phyloP scores from a whole-genome alignment of 495 filamentous ascomycete genomes.

The Monascus purpureus region DNA sequence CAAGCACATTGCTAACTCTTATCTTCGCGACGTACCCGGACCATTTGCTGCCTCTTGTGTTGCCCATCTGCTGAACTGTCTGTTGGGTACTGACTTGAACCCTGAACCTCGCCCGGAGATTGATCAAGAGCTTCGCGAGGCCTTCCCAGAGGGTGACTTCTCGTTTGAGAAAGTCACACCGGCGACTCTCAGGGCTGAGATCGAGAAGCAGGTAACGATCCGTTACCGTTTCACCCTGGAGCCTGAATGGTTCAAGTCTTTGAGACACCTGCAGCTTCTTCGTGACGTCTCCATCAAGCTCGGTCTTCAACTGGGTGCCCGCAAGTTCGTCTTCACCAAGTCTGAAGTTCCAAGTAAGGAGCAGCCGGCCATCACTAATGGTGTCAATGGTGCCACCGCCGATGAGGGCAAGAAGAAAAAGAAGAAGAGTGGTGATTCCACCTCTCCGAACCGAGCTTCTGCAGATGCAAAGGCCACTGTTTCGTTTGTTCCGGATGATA shows the following conservation, averaged over 20 bases:
- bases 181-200: conserved; percentile 49
- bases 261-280: conserved; percentile 69
- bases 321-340: conserved; percentile 62
- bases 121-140: conserved; percentile 53
- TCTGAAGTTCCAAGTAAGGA: conserved; percentile 23
- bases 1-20: conserved; percentile 77
- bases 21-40: conserved; percentile 67
- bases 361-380: conserved; percentile 24
- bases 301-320: conserved; percentile 75
- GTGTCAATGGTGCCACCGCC: conserved; percentile 19
- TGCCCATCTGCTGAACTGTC: conserved; percentile 86
- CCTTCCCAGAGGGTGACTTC: conserved; percentile 77
- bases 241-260: conserved; percentile 45
- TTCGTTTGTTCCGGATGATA: conserved; percentile 67
- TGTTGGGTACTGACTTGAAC: conserved; percentile 71
- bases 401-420: conserved; percentile 68
- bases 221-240: conserved; percentile 67
- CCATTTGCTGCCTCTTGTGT: conserved; percentile 62
- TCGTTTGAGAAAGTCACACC: conserved; percentile 66
- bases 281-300: conserved; percentile 83
- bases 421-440: conserved; percentile 39
- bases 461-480: conserved; percentile 24
- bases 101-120: conserved; percentile 58
- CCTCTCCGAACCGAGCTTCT: conserved; percentile 35
- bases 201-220: conserved; percentile 54